Evolutionary conservation across 2,329 filamentous ascomycete species (phyloP).

Genomic region (Emericellopsis atlantica): DNA sequence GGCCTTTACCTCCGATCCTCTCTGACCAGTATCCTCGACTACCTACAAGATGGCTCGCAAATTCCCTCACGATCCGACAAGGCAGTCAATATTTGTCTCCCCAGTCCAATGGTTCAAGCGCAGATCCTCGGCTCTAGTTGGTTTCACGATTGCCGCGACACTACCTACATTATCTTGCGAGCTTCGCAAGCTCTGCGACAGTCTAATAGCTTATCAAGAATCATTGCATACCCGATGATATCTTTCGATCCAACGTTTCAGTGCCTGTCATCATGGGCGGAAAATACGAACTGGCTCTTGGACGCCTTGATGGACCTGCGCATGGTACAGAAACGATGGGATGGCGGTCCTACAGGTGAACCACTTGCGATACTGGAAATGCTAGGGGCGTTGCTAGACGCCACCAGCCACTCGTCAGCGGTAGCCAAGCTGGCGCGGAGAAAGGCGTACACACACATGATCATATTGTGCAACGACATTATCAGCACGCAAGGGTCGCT

Average conservation of each 20-base stretch:
- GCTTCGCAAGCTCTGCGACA: conserved; percentile 33
- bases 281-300: conserved; percentile 33
- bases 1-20: conserved; percentile 33
- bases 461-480: conserved; percentile 28
- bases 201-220: conserved; percentile 26
- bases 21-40: conserved; percentile 24
- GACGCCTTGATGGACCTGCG: conserved; percentile 32
- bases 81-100: conserved; percentile 23
- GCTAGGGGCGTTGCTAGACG: conserved; percentile 18
- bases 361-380: conserved; percentile 22
- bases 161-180: conserved; percentile 25
- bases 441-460: conserved; percentile 24
- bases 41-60: conserved; percentile 18
- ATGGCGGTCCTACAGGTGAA: conserved; percentile 13
- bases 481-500: conserved; percentile 18
- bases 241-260: conserved; percentile 18
- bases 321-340: conserved; percentile 24
- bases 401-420: too few relatives aligned
- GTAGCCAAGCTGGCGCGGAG: conserved; percentile 1
- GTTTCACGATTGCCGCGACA: conserved; percentile 11
- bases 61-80: conserved; percentile 13
- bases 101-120: conserved; percentile 17
- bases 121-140: conserved; percentile 16
- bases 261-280: conserved; percentile 20
- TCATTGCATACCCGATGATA: conserved; percentile 27